These are phyloP conservation scores for Gautieria morchelliformis DNA, from an alignment of 768 basidiomycete genomes.

Conservation along the genomic window DNA sequence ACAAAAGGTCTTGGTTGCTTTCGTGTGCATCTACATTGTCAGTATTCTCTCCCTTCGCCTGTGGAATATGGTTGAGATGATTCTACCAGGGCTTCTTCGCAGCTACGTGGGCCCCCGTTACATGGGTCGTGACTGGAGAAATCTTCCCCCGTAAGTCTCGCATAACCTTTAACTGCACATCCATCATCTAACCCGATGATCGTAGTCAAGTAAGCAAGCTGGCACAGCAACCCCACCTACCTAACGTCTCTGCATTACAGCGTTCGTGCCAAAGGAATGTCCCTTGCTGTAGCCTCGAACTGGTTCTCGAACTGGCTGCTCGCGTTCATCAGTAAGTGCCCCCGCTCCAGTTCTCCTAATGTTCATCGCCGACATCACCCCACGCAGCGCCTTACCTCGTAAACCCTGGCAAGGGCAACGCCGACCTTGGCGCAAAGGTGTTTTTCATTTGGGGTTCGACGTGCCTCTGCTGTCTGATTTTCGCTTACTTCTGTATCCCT, in stretches of 20 bases:
- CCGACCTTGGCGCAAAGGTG: constrained; percentile 53
- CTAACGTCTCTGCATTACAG: constrained; percentile 20
- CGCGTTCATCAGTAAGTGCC: constrained; percentile 27
- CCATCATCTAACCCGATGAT: neutral
- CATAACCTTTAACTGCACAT: neutral
- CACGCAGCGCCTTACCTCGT: constrained; percentile 36
- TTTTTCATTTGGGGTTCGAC: constrained; percentile 81
- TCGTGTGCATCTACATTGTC: constrained; percentile 43
- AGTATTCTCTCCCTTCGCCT: neutral
- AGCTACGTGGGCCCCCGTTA: constrained; percentile 64
- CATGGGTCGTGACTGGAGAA: constrained; percentile 64
- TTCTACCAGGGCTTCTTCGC: constrained; percentile 22
- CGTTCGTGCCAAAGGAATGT: constrained; percentile 79
- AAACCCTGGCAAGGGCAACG: constrained; percentile 25
- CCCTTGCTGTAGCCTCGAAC: constrained; percentile 62
- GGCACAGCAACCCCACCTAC: neutral
- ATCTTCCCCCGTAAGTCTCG: constrained; percentile 50
- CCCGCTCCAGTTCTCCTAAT: neutral
- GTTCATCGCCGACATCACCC: constrained; percentile 5
- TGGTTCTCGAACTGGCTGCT: constrained; percentile 80
- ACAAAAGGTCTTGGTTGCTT: constrained; percentile 54
- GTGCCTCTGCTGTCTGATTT: constrained; percentile 60
- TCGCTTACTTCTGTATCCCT: constrained; percentile 74
- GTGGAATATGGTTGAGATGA: neutral
- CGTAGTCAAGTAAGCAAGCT: neutral